Evolutionary conservation across 2,329 filamentous ascomycete species (phyloP).

Genomic region (Fusarium hostae): DNA sequence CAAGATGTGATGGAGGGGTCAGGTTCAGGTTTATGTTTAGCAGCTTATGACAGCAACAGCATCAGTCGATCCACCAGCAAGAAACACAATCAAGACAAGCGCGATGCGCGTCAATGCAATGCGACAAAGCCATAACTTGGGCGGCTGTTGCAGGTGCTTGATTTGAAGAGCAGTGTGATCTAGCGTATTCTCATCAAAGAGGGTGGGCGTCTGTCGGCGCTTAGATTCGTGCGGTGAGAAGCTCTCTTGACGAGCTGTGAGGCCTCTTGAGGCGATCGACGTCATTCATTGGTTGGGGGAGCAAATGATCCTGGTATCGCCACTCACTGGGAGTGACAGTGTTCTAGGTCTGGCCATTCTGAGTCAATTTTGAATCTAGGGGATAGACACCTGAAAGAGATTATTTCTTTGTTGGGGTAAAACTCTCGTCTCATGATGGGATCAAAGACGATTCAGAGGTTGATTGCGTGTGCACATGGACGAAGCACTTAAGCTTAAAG

Average conservation of each 20-base stretch:
- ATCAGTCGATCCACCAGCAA: slow-evolving; percentile 24
- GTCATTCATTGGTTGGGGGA: slow-evolving; percentile 40
- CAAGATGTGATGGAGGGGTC: slow-evolving; percentile 36
- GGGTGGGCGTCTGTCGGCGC: slow-evolving; percentile 42
- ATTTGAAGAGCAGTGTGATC: slow-evolving; percentile 27
- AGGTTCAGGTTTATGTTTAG: slow-evolving; percentile 20
- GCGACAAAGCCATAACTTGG: slow-evolving; percentile 4
- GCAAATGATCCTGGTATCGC: slow-evolving; percentile 27
- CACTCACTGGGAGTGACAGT: slow-evolving; percentile 18
- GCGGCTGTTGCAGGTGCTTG: slow-evolving; percentile 20
- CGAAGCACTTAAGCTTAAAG: slow-evolving; percentile 41
- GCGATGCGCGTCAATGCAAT: slow-evolving; percentile 35
- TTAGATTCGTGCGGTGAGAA: slow-evolving; percentile 36
- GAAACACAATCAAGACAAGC: slow-evolving; percentile 31
- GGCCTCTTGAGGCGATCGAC: slow-evolving; percentile 41
- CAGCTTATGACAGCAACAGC: slow-evolving; percentile 12
- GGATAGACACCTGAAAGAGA: not conserved
- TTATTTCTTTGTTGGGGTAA: not conserved
- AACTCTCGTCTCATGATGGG: not conserved
- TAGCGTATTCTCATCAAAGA: slow-evolving; percentile 10
- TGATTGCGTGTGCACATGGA: slow-evolving; percentile 31
- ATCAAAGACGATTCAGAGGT: not conserved
- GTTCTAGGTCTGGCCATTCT: slow-evolving; percentile 2
- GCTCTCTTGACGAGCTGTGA: slow-evolving; percentile 30
- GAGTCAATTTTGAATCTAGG: not conserved